Evolutionary conservation across 768 basidiomycete species (phyloP).

Genomic region (Lactifluus pinguis): DNA sequence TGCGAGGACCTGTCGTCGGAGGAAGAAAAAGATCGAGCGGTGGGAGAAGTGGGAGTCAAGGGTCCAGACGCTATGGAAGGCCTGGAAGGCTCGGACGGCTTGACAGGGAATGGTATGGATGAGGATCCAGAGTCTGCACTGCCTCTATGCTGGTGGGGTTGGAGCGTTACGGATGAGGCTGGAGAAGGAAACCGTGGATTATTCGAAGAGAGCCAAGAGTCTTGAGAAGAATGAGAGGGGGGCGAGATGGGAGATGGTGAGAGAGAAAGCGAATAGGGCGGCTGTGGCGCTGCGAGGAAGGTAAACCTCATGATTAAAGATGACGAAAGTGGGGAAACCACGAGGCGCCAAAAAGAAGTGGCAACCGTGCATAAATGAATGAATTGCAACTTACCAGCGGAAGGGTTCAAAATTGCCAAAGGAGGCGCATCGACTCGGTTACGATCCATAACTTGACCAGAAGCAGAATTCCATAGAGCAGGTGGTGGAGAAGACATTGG

Average conservation of each 20-base stretch:
- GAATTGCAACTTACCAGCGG: slow-evolving; percentile 13
- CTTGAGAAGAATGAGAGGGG: background rate
- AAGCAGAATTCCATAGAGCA: background rate
- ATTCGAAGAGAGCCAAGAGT: background rate
- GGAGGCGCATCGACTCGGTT: slow-evolving; percentile 27
- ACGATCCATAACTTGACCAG: slow-evolving; percentile 25
- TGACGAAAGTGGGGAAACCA: background rate
- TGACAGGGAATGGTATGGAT: slow-evolving; percentile 22
- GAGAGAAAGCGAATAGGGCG: background rate
- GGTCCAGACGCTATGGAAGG: slow-evolving; percentile 23
- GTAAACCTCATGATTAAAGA: slow-evolving; percentile 1
- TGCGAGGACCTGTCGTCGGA: slow-evolving; percentile 44
- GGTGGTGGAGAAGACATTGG: background rate
- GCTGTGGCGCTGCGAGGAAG: slow-evolving; percentile 5
- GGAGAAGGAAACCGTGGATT: slow-evolving; percentile 18
- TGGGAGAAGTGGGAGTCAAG: slow-evolving; percentile 17
- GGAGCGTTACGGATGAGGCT: slow-evolving; percentile 9
- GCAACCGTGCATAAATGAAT: slow-evolving; percentile 8
- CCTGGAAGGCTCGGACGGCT: slow-evolving; percentile 17
- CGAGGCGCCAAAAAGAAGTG: background rate
- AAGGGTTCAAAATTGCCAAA: slow-evolving; percentile 21
- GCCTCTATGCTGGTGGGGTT: background rate
- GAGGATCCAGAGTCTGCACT: background rate
- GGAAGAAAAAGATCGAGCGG: slow-evolving; percentile 35
- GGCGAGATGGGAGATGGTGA: background rate